Percentiles rank a stretch among this genome's conserved stretches.
phyloP scores from a whole-genome alignment of 2,329 filamentous ascomycete genomes.

The Ramularia collo-cygni region DNA sequence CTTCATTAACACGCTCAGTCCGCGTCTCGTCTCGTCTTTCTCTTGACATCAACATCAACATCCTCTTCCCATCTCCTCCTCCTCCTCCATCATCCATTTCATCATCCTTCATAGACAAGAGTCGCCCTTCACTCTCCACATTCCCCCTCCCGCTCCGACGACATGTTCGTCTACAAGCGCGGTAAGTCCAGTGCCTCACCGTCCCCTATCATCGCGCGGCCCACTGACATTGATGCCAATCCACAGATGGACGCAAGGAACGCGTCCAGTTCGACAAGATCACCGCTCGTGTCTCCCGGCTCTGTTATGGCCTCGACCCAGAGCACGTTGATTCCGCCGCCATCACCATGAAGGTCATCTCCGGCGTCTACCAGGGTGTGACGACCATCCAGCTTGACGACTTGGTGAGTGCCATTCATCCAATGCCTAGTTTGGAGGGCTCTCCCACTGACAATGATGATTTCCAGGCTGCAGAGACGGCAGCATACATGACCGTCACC shows the following conservation, averaged over 20 bases:
- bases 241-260: conserved; percentile 93
- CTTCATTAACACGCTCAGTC: too few relatives aligned
- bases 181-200: conserved; percentile 39
- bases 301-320: conserved; percentile 94
- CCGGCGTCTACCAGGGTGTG: conserved; percentile 96
- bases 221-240: conserved; percentile 17
- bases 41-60: not conserved
- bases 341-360: conserved; percentile 99
- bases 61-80: not conserved
- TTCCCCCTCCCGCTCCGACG: conserved; percentile 22
- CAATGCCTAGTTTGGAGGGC: too few relatives aligned
- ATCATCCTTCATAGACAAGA: too few relatives aligned
- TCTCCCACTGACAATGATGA: too few relatives aligned
- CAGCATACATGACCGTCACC: conserved; percentile 99
- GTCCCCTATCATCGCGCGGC: too few relatives aligned
- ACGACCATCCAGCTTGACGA: conserved; percentile 96
- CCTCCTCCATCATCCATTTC: too few relatives aligned
- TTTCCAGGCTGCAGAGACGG: conserved; percentile 86
- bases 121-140: not conserved
- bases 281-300: conserved; percentile 91
- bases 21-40: not conserved
- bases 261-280: conserved; percentile 99
- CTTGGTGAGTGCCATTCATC: conserved; percentile 69
- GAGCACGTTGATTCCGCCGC: conserved; percentile 95
- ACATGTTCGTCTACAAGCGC: conserved; percentile 59